Evolutionary conservation across 2,329 filamentous ascomycete species (phyloP), one percentile per base, ranked within the genome.

Genomic region (Didymella exigua): DNA sequence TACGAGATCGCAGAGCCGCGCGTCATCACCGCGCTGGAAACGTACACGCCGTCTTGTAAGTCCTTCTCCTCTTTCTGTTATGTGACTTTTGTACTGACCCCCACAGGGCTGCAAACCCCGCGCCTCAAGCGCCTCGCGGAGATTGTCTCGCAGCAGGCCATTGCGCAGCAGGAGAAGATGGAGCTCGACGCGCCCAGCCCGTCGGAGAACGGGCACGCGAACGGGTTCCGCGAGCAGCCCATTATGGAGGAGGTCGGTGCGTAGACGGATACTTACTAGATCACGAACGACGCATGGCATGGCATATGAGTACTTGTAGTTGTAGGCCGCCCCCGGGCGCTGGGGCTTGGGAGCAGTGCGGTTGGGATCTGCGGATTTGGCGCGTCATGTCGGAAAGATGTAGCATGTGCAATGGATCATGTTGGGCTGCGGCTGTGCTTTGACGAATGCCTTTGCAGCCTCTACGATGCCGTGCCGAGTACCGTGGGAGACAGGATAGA

Each of bases 1-100:
- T 99, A 99, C 72, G 95, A 98, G 77, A 99, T 99, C 75, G 95
- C 95, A 13, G 95, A 99, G 77, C 95, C 95, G 24, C 86, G 95
- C 73, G 90, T 91, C 49, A 99, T 99, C 70, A 97, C 93, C 3
- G 95, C 95, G 48, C 80, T 99, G 63, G 95, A 99, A 80, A 99
- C 95, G 13, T 99, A 99, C 75, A 98, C 95, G 45, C 95, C 95
- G 60, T 96, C 93, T 65, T 99, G 93, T 95, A 83, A 84, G 90
- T 82, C 27, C 18, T 16, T 2, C 26, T 11, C n/a, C 30, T 6
- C 11, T 18, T 7, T 26, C 19, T 19, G 21, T 1, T n/a, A 5
- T 21, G 14, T 10, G 18, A 27, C 8, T 13, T 16, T 11, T 24
- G 7, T 14, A 5, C n/a, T 2, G 6, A 34, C 24, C 37, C 26